Evolutionary conservation across 495 filamentous ascomycete species (phyloP).

Genomic region (Pseudotulostoma volvatum): DNA sequence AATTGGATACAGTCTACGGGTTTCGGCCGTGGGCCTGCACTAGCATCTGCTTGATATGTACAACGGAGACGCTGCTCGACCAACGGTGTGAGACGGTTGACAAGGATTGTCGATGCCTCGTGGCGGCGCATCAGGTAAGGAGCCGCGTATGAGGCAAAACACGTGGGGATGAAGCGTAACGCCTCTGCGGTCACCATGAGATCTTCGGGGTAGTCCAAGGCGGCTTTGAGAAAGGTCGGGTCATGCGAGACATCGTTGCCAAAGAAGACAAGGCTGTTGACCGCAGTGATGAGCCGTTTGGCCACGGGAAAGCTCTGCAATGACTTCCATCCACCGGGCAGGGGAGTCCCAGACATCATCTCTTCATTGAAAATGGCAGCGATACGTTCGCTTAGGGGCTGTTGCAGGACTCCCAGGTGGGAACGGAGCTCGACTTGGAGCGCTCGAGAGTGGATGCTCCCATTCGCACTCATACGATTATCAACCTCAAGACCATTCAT

Average conservation of each 20-base stretch:
- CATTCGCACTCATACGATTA: constrained; percentile 3
- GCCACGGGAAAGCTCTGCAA: constrained; percentile 2
- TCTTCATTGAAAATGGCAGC: neutral
- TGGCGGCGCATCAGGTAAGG: constrained; percentile 2
- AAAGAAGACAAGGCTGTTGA: constrained; percentile 4
- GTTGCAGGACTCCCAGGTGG: neutral
- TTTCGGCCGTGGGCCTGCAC: neutral
- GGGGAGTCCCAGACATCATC: neutral
- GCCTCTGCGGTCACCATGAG: constrained; percentile 1
- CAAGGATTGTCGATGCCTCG: neutral
- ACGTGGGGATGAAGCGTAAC: constrained; percentile 3
- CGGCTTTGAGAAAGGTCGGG: constrained; percentile 1
- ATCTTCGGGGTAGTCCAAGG: constrained; percentile 5
- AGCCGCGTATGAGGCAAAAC: constrained; percentile 2
- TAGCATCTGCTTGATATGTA: neutral
- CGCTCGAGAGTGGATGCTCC: constrained; percentile 4
- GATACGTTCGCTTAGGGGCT: neutral
- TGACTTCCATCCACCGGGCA: constrained; percentile 1
- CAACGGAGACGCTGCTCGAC: constrained; percentile 3
- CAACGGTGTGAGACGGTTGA: constrained; percentile 1
- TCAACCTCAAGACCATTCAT: constrained; percentile 4
- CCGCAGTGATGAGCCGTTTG: constrained; percentile 2
- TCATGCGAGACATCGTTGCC: constrained; percentile 1
- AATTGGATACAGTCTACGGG: neutral
- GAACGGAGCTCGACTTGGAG: neutral